Conservation (phyloP, 495 filamentous ascomycete species). For the Aspergillus ellipticus region DNA sequence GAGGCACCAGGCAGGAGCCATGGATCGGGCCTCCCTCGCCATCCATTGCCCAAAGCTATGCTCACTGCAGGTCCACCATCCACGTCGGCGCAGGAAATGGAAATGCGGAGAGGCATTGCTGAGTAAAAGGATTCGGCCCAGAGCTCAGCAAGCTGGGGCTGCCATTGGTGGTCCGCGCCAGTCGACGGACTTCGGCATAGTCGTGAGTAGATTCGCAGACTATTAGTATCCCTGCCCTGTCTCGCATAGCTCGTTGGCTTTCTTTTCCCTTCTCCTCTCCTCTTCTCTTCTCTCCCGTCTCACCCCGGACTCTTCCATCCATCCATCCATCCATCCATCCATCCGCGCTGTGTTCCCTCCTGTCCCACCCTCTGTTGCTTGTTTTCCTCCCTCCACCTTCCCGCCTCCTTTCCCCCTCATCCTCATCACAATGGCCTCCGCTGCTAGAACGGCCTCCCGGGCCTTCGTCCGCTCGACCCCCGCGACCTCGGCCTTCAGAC, state of each 20-base stretch:
- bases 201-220: slow-evolving; percentile 4
- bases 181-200: slow-evolving; percentile 13
- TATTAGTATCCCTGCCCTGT: slow-evolving; percentile 15
- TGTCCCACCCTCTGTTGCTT: slow-evolving; percentile 9
- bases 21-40: slow-evolving; percentile 7
- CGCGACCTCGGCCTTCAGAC: slow-evolving; percentile 41
- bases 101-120: slow-evolving; percentile 20
- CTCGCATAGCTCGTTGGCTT: too few species aligned
- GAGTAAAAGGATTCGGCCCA: slow-evolving; percentile 22
- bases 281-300: slow-evolving; percentile 5
- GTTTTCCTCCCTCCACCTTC: slow-evolving; percentile 14
- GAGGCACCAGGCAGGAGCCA: slow-evolving; percentile 1
- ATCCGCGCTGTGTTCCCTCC: slow-evolving; percentile 15
- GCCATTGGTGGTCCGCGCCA: slow-evolving; percentile 19
- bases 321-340: slow-evolving; percentile 17
- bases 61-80: neutral
- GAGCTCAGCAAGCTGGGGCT: slow-evolving; percentile 11
- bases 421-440: slow-evolving; percentile 50
- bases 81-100: neutral
- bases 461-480: slow-evolving; percentile 49
- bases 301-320: slow-evolving; percentile 12
- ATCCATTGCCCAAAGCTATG: too few species aligned
- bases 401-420: too few species aligned
- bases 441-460: slow-evolving; percentile 50
- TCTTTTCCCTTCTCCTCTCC: slow-evolving; percentile 2